Evolutionary conservation across 1,139 yeast genomes (phyloP).

Genomic region (Taphrina pruni): DNA sequence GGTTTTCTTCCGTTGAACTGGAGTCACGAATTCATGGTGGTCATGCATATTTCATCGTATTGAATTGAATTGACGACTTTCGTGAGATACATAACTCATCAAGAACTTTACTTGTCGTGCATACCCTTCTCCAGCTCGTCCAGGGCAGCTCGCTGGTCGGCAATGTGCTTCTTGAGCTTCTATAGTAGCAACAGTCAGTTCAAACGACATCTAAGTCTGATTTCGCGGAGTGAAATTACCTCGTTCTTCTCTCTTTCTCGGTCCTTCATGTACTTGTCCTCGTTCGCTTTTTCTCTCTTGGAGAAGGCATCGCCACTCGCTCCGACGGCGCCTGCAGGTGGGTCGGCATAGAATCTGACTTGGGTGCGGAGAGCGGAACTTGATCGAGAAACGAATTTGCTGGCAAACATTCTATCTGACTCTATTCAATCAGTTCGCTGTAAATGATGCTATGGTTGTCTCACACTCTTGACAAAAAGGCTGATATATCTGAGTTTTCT

Average conservation of each 20-base stretch:
- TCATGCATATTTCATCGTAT: not conserved
- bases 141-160: constrained; percentile 49
- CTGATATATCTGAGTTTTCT: no score
- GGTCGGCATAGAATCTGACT: constrained; percentile 30
- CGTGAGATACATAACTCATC: constrained; percentile 6
- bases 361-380: not conserved
- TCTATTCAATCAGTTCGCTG: not conserved
- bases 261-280: constrained; percentile 54
- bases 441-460: no score
- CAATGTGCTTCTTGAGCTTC: constrained; percentile 58
- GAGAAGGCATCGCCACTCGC: constrained; percentile 37
- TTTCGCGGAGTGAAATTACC: not conserved
- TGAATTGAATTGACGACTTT: not conserved
- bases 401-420: constrained; percentile 10
- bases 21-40: no score
- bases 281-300: constrained; percentile 63
- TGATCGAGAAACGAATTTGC: not conserved
- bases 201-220: not conserved
- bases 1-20: not conserved
- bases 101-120: constrained; percentile 19
- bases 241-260: constrained; percentile 65
- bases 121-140: constrained; percentile 45
- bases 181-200: constrained; percentile 49
- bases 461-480: no score
- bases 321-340: constrained; percentile 37